phyloP scores from a whole-genome alignment of 169 alveolate species.

The Perkinsus olseni region DNA sequence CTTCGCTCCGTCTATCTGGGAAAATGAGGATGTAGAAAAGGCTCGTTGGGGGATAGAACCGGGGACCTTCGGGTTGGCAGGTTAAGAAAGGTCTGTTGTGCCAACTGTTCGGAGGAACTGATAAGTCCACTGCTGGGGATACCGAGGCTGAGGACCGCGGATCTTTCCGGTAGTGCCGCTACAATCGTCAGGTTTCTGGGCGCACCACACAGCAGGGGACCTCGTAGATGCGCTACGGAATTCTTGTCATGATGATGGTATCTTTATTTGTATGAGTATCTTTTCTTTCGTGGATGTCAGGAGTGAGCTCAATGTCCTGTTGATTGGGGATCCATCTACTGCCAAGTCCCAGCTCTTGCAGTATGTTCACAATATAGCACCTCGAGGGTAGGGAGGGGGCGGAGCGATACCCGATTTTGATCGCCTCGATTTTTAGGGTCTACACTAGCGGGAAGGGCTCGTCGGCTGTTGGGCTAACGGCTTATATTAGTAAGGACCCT shows the following conservation, averaged over 20 bases:
- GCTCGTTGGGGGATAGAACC: not conserved
- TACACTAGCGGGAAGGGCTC: slow-evolving; percentile 95
- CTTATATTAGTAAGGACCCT: slow-evolving; percentile 92
- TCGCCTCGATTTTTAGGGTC: slow-evolving; percentile 22
- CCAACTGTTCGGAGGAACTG: slow-evolving; percentile 94
- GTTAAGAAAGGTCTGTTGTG: slow-evolving; percentile 80
- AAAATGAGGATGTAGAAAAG: slow-evolving; percentile 84
- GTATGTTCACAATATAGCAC: slow-evolving; percentile 87
- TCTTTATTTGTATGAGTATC: slow-evolving; percentile 55
- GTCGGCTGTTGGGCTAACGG: slow-evolving; percentile 98
- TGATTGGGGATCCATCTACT: slow-evolving; percentile 99
- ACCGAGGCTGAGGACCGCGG: slow-evolving; percentile 35
- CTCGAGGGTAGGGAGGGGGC: slow-evolving; percentile 70
- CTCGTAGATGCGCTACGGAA: too few relatives aligned
- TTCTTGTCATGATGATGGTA: too few relatives aligned
- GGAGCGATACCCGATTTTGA: slow-evolving; percentile 4
- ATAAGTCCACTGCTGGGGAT: slow-evolving; percentile 45
- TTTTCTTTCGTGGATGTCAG: slow-evolving; percentile 18
- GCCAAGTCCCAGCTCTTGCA: slow-evolving; percentile 96
- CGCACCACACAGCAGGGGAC: too few relatives aligned
- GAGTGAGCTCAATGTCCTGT: slow-evolving; percentile 91
- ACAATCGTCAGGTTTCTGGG: not conserved
- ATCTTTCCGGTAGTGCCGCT: not conserved
- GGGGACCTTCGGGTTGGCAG: not conserved
- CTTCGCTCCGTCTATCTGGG: slow-evolving; percentile 96